Percentiles rank a stretch among this genome's conserved stretches.
Conservation (phyloP, 257 asterid species). For the Solanum ossicruentum region DNA sequence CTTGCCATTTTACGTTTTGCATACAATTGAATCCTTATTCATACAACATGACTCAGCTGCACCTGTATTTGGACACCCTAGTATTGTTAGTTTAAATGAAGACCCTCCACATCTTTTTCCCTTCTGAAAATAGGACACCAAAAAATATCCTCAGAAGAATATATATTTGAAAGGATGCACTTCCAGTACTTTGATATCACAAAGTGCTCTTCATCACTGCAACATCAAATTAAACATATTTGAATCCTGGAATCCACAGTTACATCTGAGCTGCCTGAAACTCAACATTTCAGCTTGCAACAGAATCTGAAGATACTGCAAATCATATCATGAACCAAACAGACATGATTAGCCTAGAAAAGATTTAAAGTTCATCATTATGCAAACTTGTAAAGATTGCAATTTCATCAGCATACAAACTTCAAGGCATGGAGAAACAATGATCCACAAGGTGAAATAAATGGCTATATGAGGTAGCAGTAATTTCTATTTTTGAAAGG, state of each 20-base stretch:
- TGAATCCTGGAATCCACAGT: constrained; percentile 18
- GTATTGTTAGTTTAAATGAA: constrained; percentile 7
- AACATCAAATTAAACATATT: constrained; percentile 11
- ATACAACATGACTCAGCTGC: constrained; percentile 7
- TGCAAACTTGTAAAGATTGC: neutral
- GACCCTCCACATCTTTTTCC: constrained; percentile 14
- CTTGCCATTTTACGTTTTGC: neutral
- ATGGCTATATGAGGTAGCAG: neutral
- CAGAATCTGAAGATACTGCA: constrained; percentile 12
- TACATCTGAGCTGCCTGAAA: neutral
- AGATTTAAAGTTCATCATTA: neutral
- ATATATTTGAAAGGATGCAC: neutral
- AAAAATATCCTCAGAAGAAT: constrained; percentile 4
- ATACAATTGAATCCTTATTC: neutral
- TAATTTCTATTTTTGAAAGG: neutral
- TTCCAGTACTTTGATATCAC: constrained; percentile 11
- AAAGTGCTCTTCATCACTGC: constrained; percentile 23
- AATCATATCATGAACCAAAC: neutral
- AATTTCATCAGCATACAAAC: neutral
- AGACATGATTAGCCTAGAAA: neutral
- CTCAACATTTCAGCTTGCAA: constrained; percentile 6
- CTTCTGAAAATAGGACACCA: constrained; percentile 3
- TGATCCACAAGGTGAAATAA: neutral
- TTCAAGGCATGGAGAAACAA: neutral
- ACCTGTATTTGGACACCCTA: neutral